phyloP scores from a whole-genome alignment of 2,329 filamentous ascomycete species.

The Pseudocercospora fijiensis region DNA sequence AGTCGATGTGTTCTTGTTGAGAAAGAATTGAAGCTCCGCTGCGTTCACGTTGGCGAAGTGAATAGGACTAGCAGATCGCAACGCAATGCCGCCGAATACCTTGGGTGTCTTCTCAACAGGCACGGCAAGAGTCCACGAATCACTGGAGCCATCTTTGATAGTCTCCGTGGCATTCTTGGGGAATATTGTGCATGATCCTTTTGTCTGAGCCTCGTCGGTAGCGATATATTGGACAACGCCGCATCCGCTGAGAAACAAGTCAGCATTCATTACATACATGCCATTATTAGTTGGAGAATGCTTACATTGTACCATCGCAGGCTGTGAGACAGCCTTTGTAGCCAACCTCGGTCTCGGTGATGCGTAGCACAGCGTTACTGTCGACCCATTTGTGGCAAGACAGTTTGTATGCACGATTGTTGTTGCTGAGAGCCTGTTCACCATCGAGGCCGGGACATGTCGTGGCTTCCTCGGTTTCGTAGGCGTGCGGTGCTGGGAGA shows the following conservation, averaged over 20 bases:
- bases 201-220: slow-evolving; percentile 11
- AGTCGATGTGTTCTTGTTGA: slow-evolving; percentile 31
- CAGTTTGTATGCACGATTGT: slow-evolving; percentile 18
- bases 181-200: slow-evolving; percentile 18
- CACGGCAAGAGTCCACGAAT: slow-evolving; percentile 14
- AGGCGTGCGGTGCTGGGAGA: slow-evolving; percentile 18
- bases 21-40: slow-evolving; percentile 26
- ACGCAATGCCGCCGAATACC: slow-evolving; percentile 28
- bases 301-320: slow-evolving; percentile 18
- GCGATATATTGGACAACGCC: slow-evolving; percentile 17
- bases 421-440: slow-evolving; percentile 10
- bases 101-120: slow-evolving; percentile 9
- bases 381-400: slow-evolving; percentile 20
- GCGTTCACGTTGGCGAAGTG: slow-evolving; percentile 31
- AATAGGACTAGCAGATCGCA: slow-evolving; percentile 30
- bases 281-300: background rate
- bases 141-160: slow-evolving; percentile 8
- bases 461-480: slow-evolving; percentile 13
- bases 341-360: slow-evolving; percentile 16
- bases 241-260: slow-evolving; percentile 11
- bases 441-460: slow-evolving; percentile 13
- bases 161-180: background rate
- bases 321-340: slow-evolving; percentile 21
- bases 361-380: slow-evolving; percentile 15
- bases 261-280: background rate